A percentile compares a stretch with the other conserved stretches of the same genome.
Evolutionary conservation across 805 yeast genomes (phyloP).

Genomic region (Starmerella geochares): DNA sequence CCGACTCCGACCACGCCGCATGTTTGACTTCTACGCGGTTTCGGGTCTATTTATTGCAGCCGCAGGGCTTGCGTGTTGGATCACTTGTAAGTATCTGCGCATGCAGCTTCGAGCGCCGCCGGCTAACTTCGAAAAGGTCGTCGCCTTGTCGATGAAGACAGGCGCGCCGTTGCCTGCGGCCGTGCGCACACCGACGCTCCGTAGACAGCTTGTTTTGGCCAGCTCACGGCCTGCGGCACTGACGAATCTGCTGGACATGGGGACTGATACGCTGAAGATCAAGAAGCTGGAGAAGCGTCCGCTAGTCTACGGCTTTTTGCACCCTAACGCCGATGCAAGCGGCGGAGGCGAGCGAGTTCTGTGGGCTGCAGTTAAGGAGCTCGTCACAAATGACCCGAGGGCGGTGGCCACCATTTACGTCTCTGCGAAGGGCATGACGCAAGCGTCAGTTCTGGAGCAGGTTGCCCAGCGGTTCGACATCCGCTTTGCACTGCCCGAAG

Average conservation of each 20-base stretch:
- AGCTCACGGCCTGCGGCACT: conserved; percentile 30
- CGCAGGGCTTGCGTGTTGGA: conserved; percentile 14
- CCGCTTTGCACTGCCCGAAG: conserved; percentile 40
- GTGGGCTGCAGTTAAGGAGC: conserved; percentile 82
- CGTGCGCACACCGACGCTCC: conserved; percentile 29
- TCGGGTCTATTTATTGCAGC: conserved; percentile 8
- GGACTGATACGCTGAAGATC: conserved; percentile 11
- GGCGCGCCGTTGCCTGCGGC: conserved; percentile 24
- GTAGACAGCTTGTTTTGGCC: conserved; percentile 34
- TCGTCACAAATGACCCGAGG: conserved; percentile 39
- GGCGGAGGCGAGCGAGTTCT: conserved; percentile 98
- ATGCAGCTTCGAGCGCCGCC: conserved; percentile 22
- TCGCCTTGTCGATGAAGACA: conserved; percentile 16
- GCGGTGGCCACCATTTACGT: conserved; percentile 65
- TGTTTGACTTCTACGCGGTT: conserved; percentile 15
- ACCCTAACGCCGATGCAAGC: conserved; percentile 90
- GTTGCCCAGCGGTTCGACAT: conserved; percentile 41
- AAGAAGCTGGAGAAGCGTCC: conserved; percentile 11
- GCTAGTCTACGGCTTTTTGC: conserved; percentile 73
- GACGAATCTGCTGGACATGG: conserved; percentile 19
- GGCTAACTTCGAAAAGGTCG: conserved; percentile 20
- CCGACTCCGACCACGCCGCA: not conserved
- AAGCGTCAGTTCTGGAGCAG: conserved; percentile 38
- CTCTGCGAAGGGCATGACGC: conserved; percentile 40
- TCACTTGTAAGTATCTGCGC: conserved; percentile 17